A percentile compares a stretch with the other conserved stretches of the same genome.
Evolutionary conservation across 192 early-diverging fungal species (phyloP).

Genomic region (Backusella mclennaniae): DNA sequence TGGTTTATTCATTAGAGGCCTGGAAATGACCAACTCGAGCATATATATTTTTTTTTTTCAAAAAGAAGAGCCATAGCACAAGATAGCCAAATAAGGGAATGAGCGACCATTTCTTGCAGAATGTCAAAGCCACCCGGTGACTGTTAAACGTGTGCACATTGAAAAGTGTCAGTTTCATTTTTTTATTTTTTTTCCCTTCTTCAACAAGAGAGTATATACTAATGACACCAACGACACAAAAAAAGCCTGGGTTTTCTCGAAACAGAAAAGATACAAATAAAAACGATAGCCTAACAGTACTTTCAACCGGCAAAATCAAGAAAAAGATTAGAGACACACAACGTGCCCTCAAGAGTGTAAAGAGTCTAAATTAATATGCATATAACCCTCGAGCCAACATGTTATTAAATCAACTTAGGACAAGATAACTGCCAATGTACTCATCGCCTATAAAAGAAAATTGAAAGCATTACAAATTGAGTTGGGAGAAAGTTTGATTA

Average conservation of each 20-base stretch:
- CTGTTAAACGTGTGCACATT: no score
- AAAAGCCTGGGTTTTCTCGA: neutral
- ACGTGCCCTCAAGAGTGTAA: neutral
- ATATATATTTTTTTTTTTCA: no score
- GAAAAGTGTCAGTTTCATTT: no score
- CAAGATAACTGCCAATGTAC: neutral
- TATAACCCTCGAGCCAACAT: neutral
- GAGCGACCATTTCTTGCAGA: no score
- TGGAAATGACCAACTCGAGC: no score
- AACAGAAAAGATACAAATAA: neutral
- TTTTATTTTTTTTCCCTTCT: no score
- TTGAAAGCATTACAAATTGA: constrained; percentile 14
- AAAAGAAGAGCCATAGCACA: no score
- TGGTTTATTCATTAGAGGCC: no score
- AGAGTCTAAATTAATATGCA: neutral
- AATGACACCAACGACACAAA: neutral
- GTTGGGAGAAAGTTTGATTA: constrained; percentile 13
- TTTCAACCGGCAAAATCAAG: constrained; percentile 10
- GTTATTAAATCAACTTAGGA: neutral
- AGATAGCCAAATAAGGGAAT: no score
- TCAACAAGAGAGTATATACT: no score
- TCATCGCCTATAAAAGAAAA: neutral
- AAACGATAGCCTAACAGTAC: neutral
- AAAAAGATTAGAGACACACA: constrained; percentile 16
- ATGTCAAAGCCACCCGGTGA: no score